Percentiles rank a stretch among this genome's conserved stretches.
These are phyloP conservation scores for Garcileccinum viscosum DNA, from an alignment of 1,284 basidiomycete genomes.

Conservation along the genomic window DNA sequence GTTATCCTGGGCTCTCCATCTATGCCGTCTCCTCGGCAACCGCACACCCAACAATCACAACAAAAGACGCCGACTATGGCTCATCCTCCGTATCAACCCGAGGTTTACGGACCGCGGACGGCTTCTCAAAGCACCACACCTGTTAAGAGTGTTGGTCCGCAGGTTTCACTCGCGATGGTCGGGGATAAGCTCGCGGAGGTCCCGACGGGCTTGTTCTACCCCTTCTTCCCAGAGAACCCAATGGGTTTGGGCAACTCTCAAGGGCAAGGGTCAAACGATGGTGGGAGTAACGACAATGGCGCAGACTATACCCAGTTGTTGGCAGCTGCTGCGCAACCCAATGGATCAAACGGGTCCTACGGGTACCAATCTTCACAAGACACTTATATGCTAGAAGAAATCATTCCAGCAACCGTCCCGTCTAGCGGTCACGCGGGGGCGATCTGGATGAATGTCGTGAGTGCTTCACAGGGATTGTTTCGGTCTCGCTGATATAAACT, in stretches of 20 bases:
- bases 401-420: constrained; percentile 44
- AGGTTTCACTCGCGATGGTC: constrained; percentile 28
- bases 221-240: constrained; percentile 69
- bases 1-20: constrained; percentile 40
- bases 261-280: constrained; percentile 29
- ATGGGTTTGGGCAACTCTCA: constrained; percentile 30
- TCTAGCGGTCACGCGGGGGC: constrained; percentile 38
- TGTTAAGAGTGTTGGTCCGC: constrained; percentile 31
- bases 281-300: constrained; percentile 27
- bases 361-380: constrained; percentile 61
- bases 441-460: constrained; percentile 50
- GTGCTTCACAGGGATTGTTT: constrained; percentile 35
- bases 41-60: constrained; percentile 35
- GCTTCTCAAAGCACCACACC: constrained; percentile 40
- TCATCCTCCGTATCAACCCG: constrained; percentile 31
- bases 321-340: constrained; percentile 58
- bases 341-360: constrained; percentile 47
- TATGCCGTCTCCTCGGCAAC: constrained; percentile 34
- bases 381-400: constrained; percentile 71
- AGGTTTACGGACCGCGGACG: constrained; percentile 44
- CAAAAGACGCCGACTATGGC: constrained; percentile 55
- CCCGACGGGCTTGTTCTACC: constrained; percentile 72
- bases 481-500: constrained; percentile 40
- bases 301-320: constrained; percentile 60
- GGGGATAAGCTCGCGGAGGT: constrained; percentile 63